Conservation (phyloP, 345 rosid species). For the Raphanus raphanistrum region DNA sequence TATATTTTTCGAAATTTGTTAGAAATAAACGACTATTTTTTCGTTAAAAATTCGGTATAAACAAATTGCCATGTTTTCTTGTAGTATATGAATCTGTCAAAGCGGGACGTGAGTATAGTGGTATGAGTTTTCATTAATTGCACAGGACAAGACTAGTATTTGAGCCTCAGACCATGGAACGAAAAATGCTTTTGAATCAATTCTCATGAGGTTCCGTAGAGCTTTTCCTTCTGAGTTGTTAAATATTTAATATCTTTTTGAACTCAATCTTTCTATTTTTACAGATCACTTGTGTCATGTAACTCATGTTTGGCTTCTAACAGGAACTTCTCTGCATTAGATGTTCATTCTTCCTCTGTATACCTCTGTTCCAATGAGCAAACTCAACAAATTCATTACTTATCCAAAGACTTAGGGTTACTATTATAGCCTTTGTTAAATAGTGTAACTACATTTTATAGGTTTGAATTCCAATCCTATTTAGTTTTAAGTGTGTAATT, state of each 20-base stretch:
- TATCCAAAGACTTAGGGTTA: conserved; percentile 80
- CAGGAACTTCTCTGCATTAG: conserved; percentile 38
- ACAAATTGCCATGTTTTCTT: not conserved
- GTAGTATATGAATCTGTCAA: conserved; percentile 48
- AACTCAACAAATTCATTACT: conserved; percentile 51
- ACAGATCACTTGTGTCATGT: not conserved
- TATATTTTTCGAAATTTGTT: too few species aligned
- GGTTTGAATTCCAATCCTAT: not conserved
- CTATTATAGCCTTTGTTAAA: conserved; percentile 1
- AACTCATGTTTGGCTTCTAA: conserved; percentile 14
- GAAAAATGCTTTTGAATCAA: conserved; percentile 29
- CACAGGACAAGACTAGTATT: conserved; percentile 50
- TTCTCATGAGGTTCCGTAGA: not conserved
- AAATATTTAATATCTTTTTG: conserved; percentile 30
- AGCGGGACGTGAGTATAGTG: conserved; percentile 31
- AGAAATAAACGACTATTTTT: not conserved
- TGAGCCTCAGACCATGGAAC: conserved; percentile 61
- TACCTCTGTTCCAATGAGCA: conserved; percentile 54
- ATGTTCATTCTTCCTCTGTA: conserved; percentile 76
- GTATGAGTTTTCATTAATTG: conserved; percentile 55
- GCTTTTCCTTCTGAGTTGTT: not conserved
- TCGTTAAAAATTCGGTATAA: not conserved
- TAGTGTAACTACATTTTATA: not conserved
- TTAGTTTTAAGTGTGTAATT: not conserved
- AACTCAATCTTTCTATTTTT: not conserved